Evolutionary conservation across 2,329 filamentous ascomycete species (phyloP).

Genomic region (Scedosporium dehoogii): DNA sequence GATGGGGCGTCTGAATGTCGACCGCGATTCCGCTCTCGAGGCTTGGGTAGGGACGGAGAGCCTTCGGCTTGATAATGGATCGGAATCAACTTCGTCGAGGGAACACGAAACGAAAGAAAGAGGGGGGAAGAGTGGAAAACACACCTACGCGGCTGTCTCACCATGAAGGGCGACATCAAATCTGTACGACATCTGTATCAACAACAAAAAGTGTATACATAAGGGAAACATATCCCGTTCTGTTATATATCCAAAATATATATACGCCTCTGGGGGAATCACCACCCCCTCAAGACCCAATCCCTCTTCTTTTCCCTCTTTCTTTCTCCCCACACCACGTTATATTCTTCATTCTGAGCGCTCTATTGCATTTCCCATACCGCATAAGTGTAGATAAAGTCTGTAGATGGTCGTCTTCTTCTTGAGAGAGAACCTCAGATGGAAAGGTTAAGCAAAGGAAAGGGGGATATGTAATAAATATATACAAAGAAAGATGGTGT

Average conservation of each 20-base stretch:
- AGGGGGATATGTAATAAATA: not conserved
- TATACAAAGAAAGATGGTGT: not conserved
- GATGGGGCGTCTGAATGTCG: too few species aligned
- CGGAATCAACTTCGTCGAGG: not conserved
- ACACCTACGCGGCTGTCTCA: not conserved
- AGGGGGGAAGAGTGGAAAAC: not conserved
- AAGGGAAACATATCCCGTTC: not conserved
- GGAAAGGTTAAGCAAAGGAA: not conserved
- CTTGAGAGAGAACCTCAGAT: not conserved
- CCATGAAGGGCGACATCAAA: not conserved
- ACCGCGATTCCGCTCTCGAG: too few species aligned
- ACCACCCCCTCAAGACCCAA: not conserved
- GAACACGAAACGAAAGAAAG: not conserved
- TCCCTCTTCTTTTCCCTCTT: not conserved
- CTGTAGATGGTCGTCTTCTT: not conserved
- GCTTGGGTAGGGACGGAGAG: not conserved
- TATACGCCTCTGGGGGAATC: not conserved
- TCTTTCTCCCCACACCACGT: not conserved
- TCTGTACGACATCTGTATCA: not conserved
- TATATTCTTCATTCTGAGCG: not conserved
- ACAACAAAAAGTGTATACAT: slow-evolving; percentile 1
- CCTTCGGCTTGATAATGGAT: too few species aligned
- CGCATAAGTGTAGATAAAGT: not conserved
- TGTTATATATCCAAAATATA: not conserved
- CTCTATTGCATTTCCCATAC: not conserved